Evolutionary conservation across 768 basidiomycete species (phyloP).

Genomic region (Boletus subcaerulescens): DNA sequence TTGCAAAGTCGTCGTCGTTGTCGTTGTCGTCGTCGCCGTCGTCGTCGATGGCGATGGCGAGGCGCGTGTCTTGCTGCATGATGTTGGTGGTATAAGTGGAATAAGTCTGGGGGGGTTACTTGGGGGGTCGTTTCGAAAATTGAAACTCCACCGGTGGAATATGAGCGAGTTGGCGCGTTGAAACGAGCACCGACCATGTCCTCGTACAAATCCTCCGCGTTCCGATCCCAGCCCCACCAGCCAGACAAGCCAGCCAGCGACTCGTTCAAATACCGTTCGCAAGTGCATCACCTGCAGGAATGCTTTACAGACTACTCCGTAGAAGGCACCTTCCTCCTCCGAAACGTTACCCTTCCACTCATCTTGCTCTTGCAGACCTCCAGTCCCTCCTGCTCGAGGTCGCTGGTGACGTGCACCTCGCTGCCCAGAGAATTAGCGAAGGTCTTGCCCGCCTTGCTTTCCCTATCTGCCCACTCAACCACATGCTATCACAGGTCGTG

Average conservation of each 20-base stretch:
- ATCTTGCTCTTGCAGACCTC: slow-evolving; percentile 44
- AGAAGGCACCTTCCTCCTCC: slow-evolving; percentile 49
- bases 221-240: slow-evolving; percentile 20
- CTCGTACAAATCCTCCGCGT: slow-evolving; percentile 29
- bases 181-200: slow-evolving; percentile 17
- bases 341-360: neutral
- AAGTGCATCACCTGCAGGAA: slow-evolving; percentile 67
- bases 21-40: slow-evolving; percentile 18
- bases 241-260: slow-evolving; percentile 10
- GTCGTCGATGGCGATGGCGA: slow-evolving; percentile 3
- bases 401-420: slow-evolving; percentile 64
- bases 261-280: slow-evolving; percentile 44
- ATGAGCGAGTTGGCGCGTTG: neutral
- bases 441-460: slow-evolving; percentile 38
- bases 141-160: slow-evolving; percentile 19
- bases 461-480: slow-evolving; percentile 6
- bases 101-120: slow-evolving; percentile 8
- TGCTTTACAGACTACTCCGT: slow-evolving; percentile 65
- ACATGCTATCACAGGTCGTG: slow-evolving; percentile 49
- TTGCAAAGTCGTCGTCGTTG: slow-evolving; percentile 27
- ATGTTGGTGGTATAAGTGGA: slow-evolving; percentile 20
- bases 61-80: slow-evolving; percentile 1
- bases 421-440: slow-evolving; percentile 72
- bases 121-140: slow-evolving; percentile 20
- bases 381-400: slow-evolving; percentile 65